phyloP scores from a whole-genome alignment of 805 yeast genomes.

The Saccharomycopsis guyanensis region DNA sequence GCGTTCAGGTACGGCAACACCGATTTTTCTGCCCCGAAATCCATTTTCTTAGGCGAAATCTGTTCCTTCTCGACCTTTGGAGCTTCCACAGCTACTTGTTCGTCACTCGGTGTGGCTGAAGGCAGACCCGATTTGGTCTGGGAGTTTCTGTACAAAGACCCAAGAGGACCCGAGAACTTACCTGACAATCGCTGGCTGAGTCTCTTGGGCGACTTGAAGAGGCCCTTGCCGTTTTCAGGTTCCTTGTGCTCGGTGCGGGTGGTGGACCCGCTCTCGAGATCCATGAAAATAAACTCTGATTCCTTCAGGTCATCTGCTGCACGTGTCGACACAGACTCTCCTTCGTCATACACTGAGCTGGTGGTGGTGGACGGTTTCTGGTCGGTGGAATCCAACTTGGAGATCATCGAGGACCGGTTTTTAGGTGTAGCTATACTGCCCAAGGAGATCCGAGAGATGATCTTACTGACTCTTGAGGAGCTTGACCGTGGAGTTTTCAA shows the following conservation, averaged over 20 bases:
- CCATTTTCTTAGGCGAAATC: not conserved
- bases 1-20: not conserved
- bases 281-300: not conserved
- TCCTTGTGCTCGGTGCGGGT: not conserved
- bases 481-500: not conserved
- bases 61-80: not conserved
- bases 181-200: slow-evolving; percentile 16
- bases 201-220: slow-evolving; percentile 16
- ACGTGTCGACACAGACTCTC: not conserved
- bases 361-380: too few species aligned
- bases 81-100: slow-evolving; percentile 9
- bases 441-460: slow-evolving; percentile 15
- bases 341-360: too few species aligned
- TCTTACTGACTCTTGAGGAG: slow-evolving; percentile 11
- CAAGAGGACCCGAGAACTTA: slow-evolving; percentile 4
- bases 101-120: not conserved
- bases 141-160: slow-evolving; percentile 6
- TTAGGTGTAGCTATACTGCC: slow-evolving; percentile 5
- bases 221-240: not conserved
- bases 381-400: too few species aligned
- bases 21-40: not conserved
- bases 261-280: not conserved
- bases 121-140: slow-evolving; percentile 4
- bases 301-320: not conserved
- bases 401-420: slow-evolving; percentile 6